Conservation (phyloP, 495 filamentous ascomycete species). For the Paragyromitra xinjiangensis region DNA sequence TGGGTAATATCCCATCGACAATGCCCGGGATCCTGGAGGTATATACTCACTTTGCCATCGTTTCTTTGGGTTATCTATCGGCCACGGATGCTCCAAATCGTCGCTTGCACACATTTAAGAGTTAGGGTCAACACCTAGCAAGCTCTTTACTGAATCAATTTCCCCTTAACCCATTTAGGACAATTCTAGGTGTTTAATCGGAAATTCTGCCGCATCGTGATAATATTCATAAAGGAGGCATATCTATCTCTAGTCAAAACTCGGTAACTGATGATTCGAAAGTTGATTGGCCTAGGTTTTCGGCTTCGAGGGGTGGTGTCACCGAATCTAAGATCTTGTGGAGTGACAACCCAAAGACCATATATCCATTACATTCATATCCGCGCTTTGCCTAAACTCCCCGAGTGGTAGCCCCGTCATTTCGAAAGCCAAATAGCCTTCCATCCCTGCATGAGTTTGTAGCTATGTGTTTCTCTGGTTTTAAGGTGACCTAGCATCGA, state of each 20-base stretch:
- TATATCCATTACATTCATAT: conserved; percentile 56
- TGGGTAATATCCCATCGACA: not conserved
- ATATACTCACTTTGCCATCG: not conserved
- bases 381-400: conserved; percentile 43
- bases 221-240: not conserved
- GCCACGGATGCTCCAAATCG: not conserved
- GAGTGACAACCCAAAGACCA: conserved; percentile 56
- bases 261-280: not conserved
- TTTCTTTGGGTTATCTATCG: not conserved
- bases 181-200: not conserved
- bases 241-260: not conserved
- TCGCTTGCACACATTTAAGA: not conserved
- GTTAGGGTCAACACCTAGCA: not conserved
- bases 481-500: conserved; percentile 60
- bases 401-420: conserved; percentile 35
- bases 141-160: not conserved
- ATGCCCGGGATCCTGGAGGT: not conserved
- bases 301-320: conserved; percentile 4
- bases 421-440: conserved; percentile 52
- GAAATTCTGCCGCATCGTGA: not conserved
- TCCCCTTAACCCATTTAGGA: not conserved
- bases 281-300: not conserved
- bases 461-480: conserved; percentile 44
- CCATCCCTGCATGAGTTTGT: conserved; percentile 49
- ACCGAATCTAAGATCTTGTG: conserved; percentile 39